phyloP scores from a whole-genome alignment of 306 rosid genomes.

The Glycine tomentella region DNA sequence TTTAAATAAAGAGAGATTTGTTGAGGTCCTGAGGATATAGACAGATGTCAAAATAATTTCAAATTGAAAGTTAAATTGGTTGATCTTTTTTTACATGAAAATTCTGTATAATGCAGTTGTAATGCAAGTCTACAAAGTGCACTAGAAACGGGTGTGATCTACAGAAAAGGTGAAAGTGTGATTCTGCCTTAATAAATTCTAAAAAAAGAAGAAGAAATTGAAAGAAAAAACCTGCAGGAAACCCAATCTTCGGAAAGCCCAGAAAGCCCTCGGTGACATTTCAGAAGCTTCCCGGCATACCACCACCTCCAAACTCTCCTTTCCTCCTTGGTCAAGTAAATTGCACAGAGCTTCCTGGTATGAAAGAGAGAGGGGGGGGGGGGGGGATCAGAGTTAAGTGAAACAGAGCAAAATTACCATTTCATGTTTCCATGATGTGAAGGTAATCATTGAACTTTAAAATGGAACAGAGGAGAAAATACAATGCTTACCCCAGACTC shows the following conservation, averaged over 20 bases:
- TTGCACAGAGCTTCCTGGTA: constrained; percentile 74
- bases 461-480: constrained; percentile 8
- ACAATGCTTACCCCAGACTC: constrained; percentile 65
- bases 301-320: constrained; percentile 72
- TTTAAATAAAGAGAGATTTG: constrained; percentile 24
- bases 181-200: background rate
- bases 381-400: background rate
- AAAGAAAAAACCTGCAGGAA: constrained; percentile 67
- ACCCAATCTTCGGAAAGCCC: constrained; percentile 94
- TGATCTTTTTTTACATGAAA: constrained; percentile 32
- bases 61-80: constrained; percentile 1
- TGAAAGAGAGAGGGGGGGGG: too few species aligned
- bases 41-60: constrained; percentile 16
- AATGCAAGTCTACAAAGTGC: constrained; percentile 5
- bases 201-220: constrained; percentile 4
- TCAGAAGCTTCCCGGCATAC: constrained; percentile 75
- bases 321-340: constrained; percentile 75
- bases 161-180: background rate
- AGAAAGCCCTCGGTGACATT: constrained; percentile 83
- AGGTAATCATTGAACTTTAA: background rate
- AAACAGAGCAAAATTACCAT: background rate
- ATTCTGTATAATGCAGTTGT: constrained; percentile 12
- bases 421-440: background rate
- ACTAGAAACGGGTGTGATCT: background rate
- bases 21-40: constrained; percentile 11